A percentile compares a stretch with the other conserved stretches of the same genome.
These are phyloP conservation scores for Xylariomycetidae sp. DNA, from an alignment of 2,329 filamentous ascomycete genomes.

Conservation along the genomic window DNA sequence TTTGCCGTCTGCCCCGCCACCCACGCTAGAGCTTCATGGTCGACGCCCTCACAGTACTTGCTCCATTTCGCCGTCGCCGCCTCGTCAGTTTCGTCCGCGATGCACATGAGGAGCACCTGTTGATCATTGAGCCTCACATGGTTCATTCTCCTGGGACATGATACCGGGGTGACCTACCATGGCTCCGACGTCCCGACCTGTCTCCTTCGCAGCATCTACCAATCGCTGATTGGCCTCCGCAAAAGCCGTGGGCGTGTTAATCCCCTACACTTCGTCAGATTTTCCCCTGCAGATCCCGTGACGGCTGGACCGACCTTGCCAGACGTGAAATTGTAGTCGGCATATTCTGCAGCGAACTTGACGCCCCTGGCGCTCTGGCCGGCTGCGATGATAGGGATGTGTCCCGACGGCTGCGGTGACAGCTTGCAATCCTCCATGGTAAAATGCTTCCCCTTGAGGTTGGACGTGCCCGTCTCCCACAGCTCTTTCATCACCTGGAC, in stretches of 20 bases:
- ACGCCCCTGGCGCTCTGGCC: constrained; percentile 27
- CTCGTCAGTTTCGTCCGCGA: constrained; percentile 7
- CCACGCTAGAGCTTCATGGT: constrained; percentile 7
- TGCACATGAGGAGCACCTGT: constrained; percentile 7
- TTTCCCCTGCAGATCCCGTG: too few relatives aligned
- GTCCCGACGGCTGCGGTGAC: constrained; percentile 14
- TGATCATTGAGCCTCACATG: too few relatives aligned
- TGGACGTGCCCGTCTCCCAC: constrained; percentile 26
- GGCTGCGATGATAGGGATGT: constrained; percentile 27
- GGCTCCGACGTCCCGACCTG: constrained; percentile 5
- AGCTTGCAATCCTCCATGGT: constrained; percentile 30
- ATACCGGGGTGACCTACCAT: constrained; percentile 2
- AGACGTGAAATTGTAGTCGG: constrained; percentile 27
- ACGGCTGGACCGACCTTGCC: too few relatives aligned
- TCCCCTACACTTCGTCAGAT: constrained; percentile 1
- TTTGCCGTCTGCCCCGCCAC: constrained; percentile 6
- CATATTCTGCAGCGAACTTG: constrained; percentile 27
- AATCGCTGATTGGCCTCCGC: constrained; percentile 3
- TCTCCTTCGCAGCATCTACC: constrained; percentile 6
- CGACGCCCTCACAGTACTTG: constrained; percentile 6
- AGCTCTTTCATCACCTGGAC: constrained; percentile 29
- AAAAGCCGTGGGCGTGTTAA: constrained; percentile 8
- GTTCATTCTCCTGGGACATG: too few relatives aligned
- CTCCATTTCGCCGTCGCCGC: constrained; percentile 7
- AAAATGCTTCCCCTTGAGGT: constrained; percentile 29